Evolutionary conservation across 2,329 filamentous ascomycete genomes (phyloP).

Genomic region (Aspergillus sp.): DNA sequence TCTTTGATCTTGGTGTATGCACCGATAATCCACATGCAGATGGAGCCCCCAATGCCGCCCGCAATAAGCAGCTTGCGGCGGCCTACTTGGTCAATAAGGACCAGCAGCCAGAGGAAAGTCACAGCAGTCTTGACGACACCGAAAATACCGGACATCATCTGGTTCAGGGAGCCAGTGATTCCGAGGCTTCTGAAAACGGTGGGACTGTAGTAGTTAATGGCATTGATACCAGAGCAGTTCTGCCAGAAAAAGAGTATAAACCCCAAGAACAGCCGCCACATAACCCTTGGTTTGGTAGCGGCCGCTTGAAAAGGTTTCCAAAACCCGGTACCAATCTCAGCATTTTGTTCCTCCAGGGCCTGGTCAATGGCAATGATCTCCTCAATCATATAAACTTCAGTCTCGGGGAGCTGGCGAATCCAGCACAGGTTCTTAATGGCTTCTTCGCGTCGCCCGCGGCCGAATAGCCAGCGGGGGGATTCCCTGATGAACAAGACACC

Average conservation of each 20-base stretch:
- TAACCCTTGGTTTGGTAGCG: constrained; percentile 56
- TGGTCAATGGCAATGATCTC: constrained; percentile 70
- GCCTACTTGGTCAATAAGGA: constrained; percentile 65
- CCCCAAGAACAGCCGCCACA: constrained; percentile 72
- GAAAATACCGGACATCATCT: constrained; percentile 63
- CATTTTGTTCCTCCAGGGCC: constrained; percentile 66
- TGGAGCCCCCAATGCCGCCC: constrained; percentile 61
- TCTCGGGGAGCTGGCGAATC: constrained; percentile 42
- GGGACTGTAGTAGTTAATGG: constrained; percentile 73
- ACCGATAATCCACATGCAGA: constrained; percentile 40
- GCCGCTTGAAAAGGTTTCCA: constrained; percentile 68
- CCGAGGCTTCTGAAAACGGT: constrained; percentile 68
- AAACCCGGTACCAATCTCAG: constrained; percentile 68
- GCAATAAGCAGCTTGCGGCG: constrained; percentile 64
- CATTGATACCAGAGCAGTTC: constrained; percentile 74
- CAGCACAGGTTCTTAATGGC: constrained; percentile 55
- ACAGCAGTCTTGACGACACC: constrained; percentile 72
- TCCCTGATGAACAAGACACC: constrained; percentile 63
- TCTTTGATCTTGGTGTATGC: constrained; percentile 38
- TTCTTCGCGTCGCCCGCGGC: constrained; percentile 67
- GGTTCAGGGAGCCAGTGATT: constrained; percentile 60
- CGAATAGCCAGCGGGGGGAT: constrained; percentile 69
- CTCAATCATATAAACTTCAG: constrained; percentile 66
- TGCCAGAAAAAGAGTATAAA: constrained; percentile 76
- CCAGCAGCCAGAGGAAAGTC: constrained; percentile 68